These are phyloP conservation scores for Thelonectria blattea DNA, from an alignment of 2,329 filamentous ascomycete species.

Conservation along the genomic window DNA sequence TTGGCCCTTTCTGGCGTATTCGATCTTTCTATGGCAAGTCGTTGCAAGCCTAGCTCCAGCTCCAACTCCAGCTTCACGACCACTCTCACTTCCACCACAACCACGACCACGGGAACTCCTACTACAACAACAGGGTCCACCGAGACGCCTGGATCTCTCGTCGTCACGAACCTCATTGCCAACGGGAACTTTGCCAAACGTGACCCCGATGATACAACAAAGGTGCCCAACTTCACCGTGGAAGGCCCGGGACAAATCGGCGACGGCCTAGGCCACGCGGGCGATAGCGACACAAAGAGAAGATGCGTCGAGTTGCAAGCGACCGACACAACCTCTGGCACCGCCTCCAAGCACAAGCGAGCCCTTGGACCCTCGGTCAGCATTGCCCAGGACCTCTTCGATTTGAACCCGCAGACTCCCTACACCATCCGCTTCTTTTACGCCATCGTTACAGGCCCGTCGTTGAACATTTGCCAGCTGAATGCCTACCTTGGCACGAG, in stretches of 20 bases:
- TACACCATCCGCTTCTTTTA: constrained; percentile 33
- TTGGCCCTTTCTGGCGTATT: background rate
- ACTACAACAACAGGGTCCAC: background rate
- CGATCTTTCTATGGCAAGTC: background rate
- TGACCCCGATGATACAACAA: constrained; percentile 5
- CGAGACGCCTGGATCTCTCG: background rate
- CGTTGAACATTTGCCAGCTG: constrained; percentile 13
- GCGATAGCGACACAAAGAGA: constrained; percentile 14
- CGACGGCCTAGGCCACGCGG: constrained; percentile 3
- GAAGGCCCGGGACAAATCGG: background rate
- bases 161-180: constrained; percentile 11
- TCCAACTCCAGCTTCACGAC: too few species aligned
- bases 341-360: background rate
- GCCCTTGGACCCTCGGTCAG: background rate
- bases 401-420: constrained; percentile 8
- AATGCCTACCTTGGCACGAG: constrained; percentile 16
- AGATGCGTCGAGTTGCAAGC: constrained; percentile 21
- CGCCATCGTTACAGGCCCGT: constrained; percentile 12
- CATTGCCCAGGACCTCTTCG: constrained; percentile 19
- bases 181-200: constrained; percentile 8
- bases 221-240: background rate
- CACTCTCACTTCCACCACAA: background rate
- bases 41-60: background rate
- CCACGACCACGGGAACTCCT: background rate
- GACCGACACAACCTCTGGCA: background rate